Conservation (phyloP, 768 basidiomycete species). For the Rhodotorula toruloides region DNA sequence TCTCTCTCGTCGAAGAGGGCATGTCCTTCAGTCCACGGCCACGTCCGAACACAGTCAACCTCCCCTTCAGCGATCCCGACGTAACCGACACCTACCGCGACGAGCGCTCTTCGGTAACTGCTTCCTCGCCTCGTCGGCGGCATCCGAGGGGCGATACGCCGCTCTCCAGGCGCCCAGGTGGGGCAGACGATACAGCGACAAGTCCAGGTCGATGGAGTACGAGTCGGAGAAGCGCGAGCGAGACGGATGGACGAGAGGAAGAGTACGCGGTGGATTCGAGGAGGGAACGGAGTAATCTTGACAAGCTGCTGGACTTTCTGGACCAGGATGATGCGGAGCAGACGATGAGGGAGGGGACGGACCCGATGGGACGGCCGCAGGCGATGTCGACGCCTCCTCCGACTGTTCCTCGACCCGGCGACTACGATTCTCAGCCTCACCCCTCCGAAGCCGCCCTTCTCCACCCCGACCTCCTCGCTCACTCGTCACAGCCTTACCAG, state of each 20-base stretch:
- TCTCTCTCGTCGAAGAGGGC: too few relatives aligned
- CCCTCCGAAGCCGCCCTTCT: too few relatives aligned
- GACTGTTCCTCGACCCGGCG: background rate
- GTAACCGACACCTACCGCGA: conserved; percentile 24
- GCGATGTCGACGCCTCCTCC: conserved; percentile 13
- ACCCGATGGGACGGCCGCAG: background rate
- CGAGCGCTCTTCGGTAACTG: background rate
- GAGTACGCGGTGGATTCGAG: background rate
- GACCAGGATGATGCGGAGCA: conserved; percentile 25
- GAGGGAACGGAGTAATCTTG: conserved; percentile 13
- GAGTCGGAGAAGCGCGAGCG: background rate
- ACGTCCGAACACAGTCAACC: conserved; percentile 14
- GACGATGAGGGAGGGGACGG: background rate
- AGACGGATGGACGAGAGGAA: background rate
- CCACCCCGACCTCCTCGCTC: too few relatives aligned
- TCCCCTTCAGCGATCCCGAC: conserved; percentile 12
- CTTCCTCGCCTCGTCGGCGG: background rate
- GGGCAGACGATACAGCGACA: background rate
- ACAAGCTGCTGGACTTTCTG: conserved; percentile 21
- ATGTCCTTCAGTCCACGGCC: conserved; percentile 20
- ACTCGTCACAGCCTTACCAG: background rate
- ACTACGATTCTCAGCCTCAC: too few relatives aligned
- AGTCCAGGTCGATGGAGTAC: background rate
- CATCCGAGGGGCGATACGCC: conserved; percentile 26
- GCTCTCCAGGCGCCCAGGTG: background rate